Base-by-base conservation (phyloP, 169 alveolate genomes). In the Miamiensis avidus region DNA sequence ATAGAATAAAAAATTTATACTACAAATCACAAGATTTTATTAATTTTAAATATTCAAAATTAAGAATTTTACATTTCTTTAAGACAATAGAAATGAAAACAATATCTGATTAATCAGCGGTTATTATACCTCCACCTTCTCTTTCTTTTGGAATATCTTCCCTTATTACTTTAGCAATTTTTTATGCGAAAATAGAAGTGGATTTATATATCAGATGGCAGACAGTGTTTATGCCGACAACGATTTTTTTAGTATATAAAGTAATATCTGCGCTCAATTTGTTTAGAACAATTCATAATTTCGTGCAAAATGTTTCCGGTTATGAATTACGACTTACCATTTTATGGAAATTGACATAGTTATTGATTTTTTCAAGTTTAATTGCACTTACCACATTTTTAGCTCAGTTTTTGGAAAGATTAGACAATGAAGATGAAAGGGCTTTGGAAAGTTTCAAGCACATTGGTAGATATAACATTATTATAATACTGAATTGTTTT, bases 301-400 rank as follows among this genome's bases (percentile, higher is more conserved):
- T 65, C 64, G 27, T 77, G 69, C 34, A 79, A 31, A 73, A 29
- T 77, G n/a, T 31, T 31, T 32, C 31, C 29, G 33, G 15, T 65
- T 29, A 27, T 27, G 26, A 64, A 78, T 16, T 74, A 30, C 78
- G 74, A 28, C 75, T 79, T 4, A 73, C 34, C 11, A 79, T 74
- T 74, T 77, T 86, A 74, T 86, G 90, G 90, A 86, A 86, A 65
- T 31, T 86, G 28, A 75, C 87, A 49, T 75, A 81, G 74, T 34
- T 86, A 65, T 28, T 86, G 4, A 86, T 86, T 30, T 29, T 79
- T 30, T 74, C 87, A 27, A 78, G 87, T 29, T 75, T 79, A 26
- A 33, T 86, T 25, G 87, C 82, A 74, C 75, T 81, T 15, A 69
- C 83, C 1, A 64, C 73, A 31, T 86, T 86, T 75, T 79, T 86